Base-by-base conservation (phyloP, 495 filamentous ascomycete genomes). In the Neurospora sp. region DNA sequence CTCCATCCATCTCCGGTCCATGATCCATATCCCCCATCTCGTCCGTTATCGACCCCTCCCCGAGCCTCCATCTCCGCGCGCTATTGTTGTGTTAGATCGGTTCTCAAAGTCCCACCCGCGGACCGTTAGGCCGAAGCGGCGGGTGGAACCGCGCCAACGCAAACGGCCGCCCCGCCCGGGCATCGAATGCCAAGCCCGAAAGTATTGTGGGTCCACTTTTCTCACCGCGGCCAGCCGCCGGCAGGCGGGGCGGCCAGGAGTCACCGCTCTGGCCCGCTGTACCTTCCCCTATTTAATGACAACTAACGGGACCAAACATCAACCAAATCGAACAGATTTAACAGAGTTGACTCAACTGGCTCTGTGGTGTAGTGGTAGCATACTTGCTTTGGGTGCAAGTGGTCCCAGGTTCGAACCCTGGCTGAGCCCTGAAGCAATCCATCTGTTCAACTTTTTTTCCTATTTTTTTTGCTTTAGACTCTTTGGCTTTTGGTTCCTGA, bases 41-140 rank as follows among this genome's bases (percentile, higher is more conserved):
- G 27, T 77, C 72, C 75, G 75, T 72, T 44, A 27, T 72, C 62
- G 75, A 74, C 37, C 71, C 71, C 72, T 79, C 75, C 70, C 75
- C 69, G 66, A 79, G 72, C 62, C 74, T 83, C 78, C 66, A 88
- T 38, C 48, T 59, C 48, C 48, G 48, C 48, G 48, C 48, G 20
- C 48, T 59, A 59, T 59, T 27, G 48, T 23, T 59, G 5, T 18
- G 6, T 27, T 27, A 66, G 27, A 37, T 66, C n/a, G n/a, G n/a
- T n/a, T n/a, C 54, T 27, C 2, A 66, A 31, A 16, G 54, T 35
- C 54, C 54, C 54, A 66, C 23, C 54, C 27, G 54, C 54, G 54
- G 54, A 66, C 18, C 54, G 54, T 66, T 66, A 35, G 27, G 14
- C 54, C 54, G 14, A 66, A 66, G 27, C 54, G 54, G 54, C 54